Base-by-base conservation (phyloP, 2,329 filamentous ascomycete genomes). In the Amylocarpus encephaloides region DNA sequence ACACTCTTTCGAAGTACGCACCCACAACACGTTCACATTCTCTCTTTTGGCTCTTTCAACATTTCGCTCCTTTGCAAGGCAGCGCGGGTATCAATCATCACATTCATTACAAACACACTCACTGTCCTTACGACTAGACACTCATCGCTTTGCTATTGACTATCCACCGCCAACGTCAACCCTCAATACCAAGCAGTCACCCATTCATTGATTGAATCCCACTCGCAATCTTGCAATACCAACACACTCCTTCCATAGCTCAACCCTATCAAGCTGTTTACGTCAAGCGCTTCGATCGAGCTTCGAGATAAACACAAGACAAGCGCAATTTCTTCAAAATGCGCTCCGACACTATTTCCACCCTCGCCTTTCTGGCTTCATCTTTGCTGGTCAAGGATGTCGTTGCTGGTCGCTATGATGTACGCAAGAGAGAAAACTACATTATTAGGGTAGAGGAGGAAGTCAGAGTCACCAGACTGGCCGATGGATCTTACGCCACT, bases 361-460 rank as follows among this genome's bases (percentile, higher is more conserved):
- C 38, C 43, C 41, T 61, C 34, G 62, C 59, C 56, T 43, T 62
- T 46, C 53, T 63, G 53, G 60, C 61, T 30, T 48, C 60, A 13
- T 61, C 61, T 58, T 60, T 65, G 58, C 62, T 64, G 59, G 56
- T 59, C 56, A 61, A 58, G 51, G 60, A 60, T 48, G 58, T 55
- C 42, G 30, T 61, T 15, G 59, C 59, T 43, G 55, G 54, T 18
- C 56, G 52, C 16, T 50, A 51, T 34, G 38, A 50, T 39, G 36
- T 56, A 11, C 52, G 48, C 13, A 58, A 59, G 50, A 56, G 62
- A 50, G 55, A 33, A 3, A 48, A 57, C 16, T 26, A 55, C 9
- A 53, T 58, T 16, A 54, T 50, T 15, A 30, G 26, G n/a, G 41
- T 39, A 15, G 19, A 43, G 35, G 58, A 64, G 10, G 33, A 51